A percentile compares a stretch with the other conserved stretches of the same genome.
These are phyloP conservation scores for Exophiala calicioides DNA, from an alignment of 2,329 filamentous ascomycete species.

Conservation along the genomic window DNA sequence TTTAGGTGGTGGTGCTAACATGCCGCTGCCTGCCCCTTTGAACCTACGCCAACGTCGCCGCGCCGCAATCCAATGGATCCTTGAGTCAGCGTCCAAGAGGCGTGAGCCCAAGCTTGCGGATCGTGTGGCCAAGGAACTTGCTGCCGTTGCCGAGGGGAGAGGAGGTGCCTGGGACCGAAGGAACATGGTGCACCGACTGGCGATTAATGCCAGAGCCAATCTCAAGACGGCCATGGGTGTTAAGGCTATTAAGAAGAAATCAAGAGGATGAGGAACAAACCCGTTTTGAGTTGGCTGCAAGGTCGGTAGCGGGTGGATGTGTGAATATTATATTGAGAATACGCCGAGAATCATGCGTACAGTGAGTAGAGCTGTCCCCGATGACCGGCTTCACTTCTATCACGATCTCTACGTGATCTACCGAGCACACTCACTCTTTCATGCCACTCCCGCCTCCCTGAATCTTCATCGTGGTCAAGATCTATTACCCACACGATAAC, in stretches of 20 bases:
- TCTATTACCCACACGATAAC: too few species aligned
- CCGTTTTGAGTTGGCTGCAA: too few species aligned
- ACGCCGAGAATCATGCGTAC: too few species aligned
- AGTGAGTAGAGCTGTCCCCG: too few species aligned
- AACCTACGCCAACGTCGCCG: conserved; percentile 73
- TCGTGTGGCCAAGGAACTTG: conserved; percentile 80
- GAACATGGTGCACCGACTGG: conserved; percentile 74
- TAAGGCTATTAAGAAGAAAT: conserved; percentile 27
- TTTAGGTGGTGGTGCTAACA: conserved; percentile 79
- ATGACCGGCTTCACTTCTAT: too few species aligned
- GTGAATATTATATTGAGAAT: too few species aligned
- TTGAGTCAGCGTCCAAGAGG: conserved; percentile 79
- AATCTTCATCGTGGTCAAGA: too few species aligned
- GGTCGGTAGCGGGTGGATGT: too few species aligned
- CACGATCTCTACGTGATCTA: too few species aligned
- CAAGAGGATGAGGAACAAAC: too few species aligned
- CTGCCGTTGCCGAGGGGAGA: conserved; percentile 82
- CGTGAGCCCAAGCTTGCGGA: conserved; percentile 72
- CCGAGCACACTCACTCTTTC: too few species aligned
- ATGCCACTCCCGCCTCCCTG: too few species aligned
- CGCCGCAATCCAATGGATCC: conserved; percentile 82
- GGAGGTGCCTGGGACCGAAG: conserved; percentile 84
- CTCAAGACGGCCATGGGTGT: conserved; percentile 41
- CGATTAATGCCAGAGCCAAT: conserved; percentile 76
- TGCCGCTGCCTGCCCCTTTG: conserved; percentile 81